A percentile compares a stretch with the other conserved stretches of the same genome.
Evolutionary conservation across 75 land plant genomes (phyloP).

Genomic region (Larix kaempferi): DNA sequence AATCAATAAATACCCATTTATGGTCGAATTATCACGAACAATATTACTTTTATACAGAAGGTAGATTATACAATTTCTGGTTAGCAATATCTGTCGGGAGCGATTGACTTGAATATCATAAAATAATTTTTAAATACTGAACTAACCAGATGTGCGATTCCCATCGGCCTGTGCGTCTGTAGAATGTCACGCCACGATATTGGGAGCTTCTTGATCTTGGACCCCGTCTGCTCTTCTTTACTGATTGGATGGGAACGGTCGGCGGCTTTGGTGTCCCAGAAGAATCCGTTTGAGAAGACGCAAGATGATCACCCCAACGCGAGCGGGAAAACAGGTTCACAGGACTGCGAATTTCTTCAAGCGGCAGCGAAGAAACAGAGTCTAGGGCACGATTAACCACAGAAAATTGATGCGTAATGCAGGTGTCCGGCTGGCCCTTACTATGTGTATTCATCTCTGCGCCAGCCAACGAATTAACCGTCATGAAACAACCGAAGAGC

Average conservation of each 20-base stretch:
- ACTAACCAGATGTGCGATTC: slow-evolving; percentile 71
- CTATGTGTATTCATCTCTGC: too few relatives aligned
- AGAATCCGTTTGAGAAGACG: too few relatives aligned
- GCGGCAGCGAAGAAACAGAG: neutral
- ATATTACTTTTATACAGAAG: neutral
- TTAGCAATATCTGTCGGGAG: neutral
- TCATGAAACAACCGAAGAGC: neutral
- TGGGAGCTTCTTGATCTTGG: slow-evolving; percentile 72
- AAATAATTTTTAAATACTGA: neutral
- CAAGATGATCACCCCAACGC: neutral
- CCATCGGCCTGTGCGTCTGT: slow-evolving; percentile 73
- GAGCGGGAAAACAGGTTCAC: neutral
- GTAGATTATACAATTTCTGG: neutral
- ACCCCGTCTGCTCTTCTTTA: slow-evolving; percentile 72
- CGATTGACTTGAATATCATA: neutral
- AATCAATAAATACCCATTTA: neutral
- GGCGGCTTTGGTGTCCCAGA: neutral
- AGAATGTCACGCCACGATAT: slow-evolving; percentile 74
- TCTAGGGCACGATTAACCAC: neutral
- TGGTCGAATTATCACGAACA: neutral
- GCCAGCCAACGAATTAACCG: too few relatives aligned
- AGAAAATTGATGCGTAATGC: neutral
- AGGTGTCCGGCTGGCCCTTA: neutral
- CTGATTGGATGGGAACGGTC: slow-evolving; percentile 26
- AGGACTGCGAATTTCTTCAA: neutral